These are phyloP conservation scores for Cercospora zeina DNA, from an alignment of 2,329 filamentous ascomycete genomes.

Conservation along the genomic window DNA sequence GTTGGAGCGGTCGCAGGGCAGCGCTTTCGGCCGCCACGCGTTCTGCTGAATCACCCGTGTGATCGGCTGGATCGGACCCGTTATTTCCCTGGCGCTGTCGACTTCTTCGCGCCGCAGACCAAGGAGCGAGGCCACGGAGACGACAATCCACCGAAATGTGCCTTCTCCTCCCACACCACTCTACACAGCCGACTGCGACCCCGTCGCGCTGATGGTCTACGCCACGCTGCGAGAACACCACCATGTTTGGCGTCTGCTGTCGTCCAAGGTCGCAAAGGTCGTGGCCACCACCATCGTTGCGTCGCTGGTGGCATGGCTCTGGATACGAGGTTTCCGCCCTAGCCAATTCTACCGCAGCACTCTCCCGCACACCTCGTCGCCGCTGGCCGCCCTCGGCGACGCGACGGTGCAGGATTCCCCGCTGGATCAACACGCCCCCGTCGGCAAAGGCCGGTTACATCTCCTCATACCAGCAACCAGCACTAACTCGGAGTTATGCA, in stretches of 20 bases:
- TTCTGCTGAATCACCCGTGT: not conserved
- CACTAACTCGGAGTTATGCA: constrained; percentile 41
- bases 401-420: not conserved
- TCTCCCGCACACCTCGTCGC: not conserved
- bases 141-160: not conserved
- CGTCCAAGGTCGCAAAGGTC: constrained; percentile 20
- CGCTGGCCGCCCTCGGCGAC: constrained; percentile 7
- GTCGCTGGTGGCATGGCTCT: constrained; percentile 13
- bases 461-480: constrained; percentile 55
- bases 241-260: constrained; percentile 16
- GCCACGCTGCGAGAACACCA: constrained; percentile 5
- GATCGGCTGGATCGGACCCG: not conserved
- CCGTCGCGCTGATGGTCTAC: not conserved
- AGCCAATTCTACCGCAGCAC: not conserved
- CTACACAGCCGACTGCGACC: not conserved
- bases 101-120: not conserved
- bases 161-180: constrained; percentile 1
- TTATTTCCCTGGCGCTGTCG: not conserved
- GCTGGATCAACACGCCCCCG: not conserved
- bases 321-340: constrained; percentile 12
- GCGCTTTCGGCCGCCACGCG: not conserved
- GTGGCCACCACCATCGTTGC: constrained; percentile 17
- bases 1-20: not conserved
- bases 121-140: not conserved
- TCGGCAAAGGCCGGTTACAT: constrained; percentile 48